Evolutionary conservation across 2,329 filamentous ascomycete genomes (phyloP).

Genomic region (Hypoxylon sp.): DNA sequence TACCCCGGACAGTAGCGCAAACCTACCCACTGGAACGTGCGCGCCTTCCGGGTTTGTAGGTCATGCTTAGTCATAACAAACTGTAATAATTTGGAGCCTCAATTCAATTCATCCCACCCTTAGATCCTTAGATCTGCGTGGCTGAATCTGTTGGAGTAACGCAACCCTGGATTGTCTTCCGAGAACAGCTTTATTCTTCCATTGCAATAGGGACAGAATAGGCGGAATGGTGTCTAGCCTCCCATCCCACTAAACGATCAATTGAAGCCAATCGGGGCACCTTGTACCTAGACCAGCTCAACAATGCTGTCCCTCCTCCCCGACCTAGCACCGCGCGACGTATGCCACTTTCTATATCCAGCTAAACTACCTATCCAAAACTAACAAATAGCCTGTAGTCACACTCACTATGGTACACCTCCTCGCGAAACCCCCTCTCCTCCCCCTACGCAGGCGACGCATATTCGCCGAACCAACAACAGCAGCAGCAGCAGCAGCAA

Average conservation of each 20-base stretch:
- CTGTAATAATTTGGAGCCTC: slow-evolving; percentile 36
- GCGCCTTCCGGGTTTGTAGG: background rate
- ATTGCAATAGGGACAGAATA: slow-evolving; percentile 1
- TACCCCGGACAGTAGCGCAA: slow-evolving; percentile 18
- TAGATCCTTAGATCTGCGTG: slow-evolving; percentile 14
- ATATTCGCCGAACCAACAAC: slow-evolving; percentile 48
- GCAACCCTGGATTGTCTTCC: slow-evolving; percentile 32
- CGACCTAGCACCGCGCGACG: slow-evolving; percentile 78
- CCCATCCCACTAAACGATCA: slow-evolving; percentile 7
- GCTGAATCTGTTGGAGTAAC: background rate
- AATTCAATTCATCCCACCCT: slow-evolving; percentile 14
- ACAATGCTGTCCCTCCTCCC: slow-evolving; percentile 75
- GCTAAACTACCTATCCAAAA: slow-evolving; percentile 22
- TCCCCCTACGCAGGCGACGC: slow-evolving; percentile 54
- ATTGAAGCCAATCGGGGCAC: slow-evolving; percentile 21
- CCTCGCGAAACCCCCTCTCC: slow-evolving; percentile 67
- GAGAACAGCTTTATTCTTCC: slow-evolving; percentile 11
- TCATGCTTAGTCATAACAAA: slow-evolving; percentile 37
- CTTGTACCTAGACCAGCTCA: slow-evolving; percentile 24
- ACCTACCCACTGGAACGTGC: slow-evolving; percentile 3
- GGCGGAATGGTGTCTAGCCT: slow-evolving; percentile 23
- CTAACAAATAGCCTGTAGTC: slow-evolving; percentile 65
- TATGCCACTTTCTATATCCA: slow-evolving; percentile 58
- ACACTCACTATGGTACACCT: slow-evolving; percentile 81
- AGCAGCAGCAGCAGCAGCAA: slow-evolving; percentile 39